A percentile compares a stretch with the other conserved stretches of the same genome.
phyloP scores from a whole-genome alignment of 202 grass and related monocot genomes.

The Dendrocalamus latiflorus region DNA sequence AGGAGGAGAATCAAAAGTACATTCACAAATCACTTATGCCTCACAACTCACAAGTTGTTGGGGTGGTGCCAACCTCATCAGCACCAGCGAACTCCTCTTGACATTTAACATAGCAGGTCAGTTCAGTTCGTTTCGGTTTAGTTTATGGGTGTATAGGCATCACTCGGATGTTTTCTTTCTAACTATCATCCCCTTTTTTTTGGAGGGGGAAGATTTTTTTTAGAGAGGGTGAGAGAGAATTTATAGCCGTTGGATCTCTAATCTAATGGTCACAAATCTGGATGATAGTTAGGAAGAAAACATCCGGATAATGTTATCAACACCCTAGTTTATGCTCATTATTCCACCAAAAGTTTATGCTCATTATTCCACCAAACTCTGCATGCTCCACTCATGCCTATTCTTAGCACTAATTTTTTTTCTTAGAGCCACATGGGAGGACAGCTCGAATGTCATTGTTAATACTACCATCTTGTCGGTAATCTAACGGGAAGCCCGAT shows the following conservation, averaged over 20 bases:
- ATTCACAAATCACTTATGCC: not conserved
- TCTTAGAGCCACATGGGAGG: conserved; percentile 7
- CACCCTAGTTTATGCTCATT: no score
- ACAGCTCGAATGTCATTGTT: conserved; percentile 46
- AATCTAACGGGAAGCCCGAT: not conserved
- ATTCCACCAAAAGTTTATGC: no score
- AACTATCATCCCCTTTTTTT: no score
- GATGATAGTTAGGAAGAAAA: no score
- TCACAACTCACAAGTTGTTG: not conserved
- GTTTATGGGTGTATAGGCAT: no score
- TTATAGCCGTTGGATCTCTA: no score
- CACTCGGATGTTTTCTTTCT: no score
- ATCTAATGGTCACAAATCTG: no score
- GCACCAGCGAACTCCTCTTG: not conserved
- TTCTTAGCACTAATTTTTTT: not conserved
- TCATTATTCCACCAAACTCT: conserved; percentile 1
- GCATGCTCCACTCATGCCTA: not conserved
- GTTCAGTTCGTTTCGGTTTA: no score
- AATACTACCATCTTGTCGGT: conserved; percentile 21
- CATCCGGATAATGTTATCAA: no score
- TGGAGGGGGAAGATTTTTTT: no score
- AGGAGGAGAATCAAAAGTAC: conserved; percentile 18
- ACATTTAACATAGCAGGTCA: not conserved
- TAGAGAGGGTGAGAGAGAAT: no score
- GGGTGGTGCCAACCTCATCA: not conserved